These are phyloP conservation scores for Pseudogymnoascus sp. DNA, from an alignment of 2,329 filamentous ascomycete species.

Conservation along the genomic window DNA sequence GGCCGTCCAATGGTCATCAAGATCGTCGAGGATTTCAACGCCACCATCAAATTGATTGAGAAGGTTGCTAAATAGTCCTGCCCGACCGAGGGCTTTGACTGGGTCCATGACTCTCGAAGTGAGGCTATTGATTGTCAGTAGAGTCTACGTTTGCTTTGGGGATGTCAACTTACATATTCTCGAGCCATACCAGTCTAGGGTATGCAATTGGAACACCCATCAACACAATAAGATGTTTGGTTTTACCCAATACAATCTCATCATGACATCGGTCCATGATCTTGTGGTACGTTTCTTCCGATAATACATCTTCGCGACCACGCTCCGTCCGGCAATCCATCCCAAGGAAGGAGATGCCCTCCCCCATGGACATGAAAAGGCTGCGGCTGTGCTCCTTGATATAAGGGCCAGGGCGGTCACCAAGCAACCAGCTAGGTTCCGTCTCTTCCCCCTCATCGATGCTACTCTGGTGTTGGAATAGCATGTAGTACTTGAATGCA, in stretches of 20 bases:
- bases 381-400: slow-evolving; percentile 81
- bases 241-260: slow-evolving; percentile 75
- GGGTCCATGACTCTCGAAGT: slow-evolving; percentile 82
- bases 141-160: neutral
- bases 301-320: slow-evolving; percentile 71
- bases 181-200: slow-evolving; percentile 64
- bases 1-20: slow-evolving; percentile 96
- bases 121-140: slow-evolving; percentile 44
- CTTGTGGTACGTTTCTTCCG: slow-evolving; percentile 72
- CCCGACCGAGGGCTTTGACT: slow-evolving; percentile 77
- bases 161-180: slow-evolving; percentile 50
- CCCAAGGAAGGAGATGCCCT: slow-evolving; percentile 71
- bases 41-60: slow-evolving; percentile 87
- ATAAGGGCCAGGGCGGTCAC: slow-evolving; percentile 73
- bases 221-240: slow-evolving; percentile 82
- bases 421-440: slow-evolving; percentile 88
- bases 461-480: slow-evolving; percentile 94
- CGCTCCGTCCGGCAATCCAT: slow-evolving; percentile 89
- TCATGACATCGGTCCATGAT: slow-evolving; percentile 78
- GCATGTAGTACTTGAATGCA: slow-evolving; percentile 97
- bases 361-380: slow-evolving; percentile 75
- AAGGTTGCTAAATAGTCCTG: slow-evolving; percentile 69
- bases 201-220: slow-evolving; percentile 79
- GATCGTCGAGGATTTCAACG: slow-evolving; percentile 81
- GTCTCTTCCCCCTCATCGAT: slow-evolving; percentile 68